Evolutionary conservation across 2,329 filamentous ascomycete genomes (phyloP), one percentile per base, ranked within the genome.

Genomic region (Diaporthe sp.): DNA sequence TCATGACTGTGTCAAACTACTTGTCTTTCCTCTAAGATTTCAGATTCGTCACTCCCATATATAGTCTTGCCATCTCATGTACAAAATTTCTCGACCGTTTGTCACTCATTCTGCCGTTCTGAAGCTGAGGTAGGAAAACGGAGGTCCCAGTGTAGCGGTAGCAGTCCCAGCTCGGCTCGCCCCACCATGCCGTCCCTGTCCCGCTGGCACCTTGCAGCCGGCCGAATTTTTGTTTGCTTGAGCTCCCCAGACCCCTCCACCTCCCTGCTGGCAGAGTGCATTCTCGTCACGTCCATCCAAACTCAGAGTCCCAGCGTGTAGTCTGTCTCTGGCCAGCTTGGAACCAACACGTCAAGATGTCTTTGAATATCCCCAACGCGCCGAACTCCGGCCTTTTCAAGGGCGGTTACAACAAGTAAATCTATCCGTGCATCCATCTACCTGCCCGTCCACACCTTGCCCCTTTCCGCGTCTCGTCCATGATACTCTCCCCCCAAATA

Each of bases 301-400:
- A 70, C 34, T 13, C 49, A 42, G 49, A 70, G 46, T 42, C 46
- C 65, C 65, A 70, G 49, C 49, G 46, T 61, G 49, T 57, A 65
- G 58, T 46, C 53, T 65, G 46, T 46, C 28, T 58, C 13, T 37
- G 34, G 37, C 55, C 49, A 46, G 37, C 53, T 71, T 72, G 70
- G 53, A 71, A 72, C 25, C 75, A 53, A 65, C 67, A 70, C 65
- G 49, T 72, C 82, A 83, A 79, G 81, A 98, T 99, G 97, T 99
- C 97, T 87, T 92, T 99, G 84, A 95, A 95, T 84, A 97, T 99
- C 84, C 97, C 97, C 79, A 95, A 92, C 85, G 96, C 97, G 81
- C 97, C 97, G 78, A 98, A 98, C 85, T 90, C 94, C 82, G 94
- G 94, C 85, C 91, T 98, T 55, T 98, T 99, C 91, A 98, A 98